Evolutionary conservation across 2,329 filamentous ascomycete species (phyloP).

Genomic region (Diaporthe nobilis): DNA sequence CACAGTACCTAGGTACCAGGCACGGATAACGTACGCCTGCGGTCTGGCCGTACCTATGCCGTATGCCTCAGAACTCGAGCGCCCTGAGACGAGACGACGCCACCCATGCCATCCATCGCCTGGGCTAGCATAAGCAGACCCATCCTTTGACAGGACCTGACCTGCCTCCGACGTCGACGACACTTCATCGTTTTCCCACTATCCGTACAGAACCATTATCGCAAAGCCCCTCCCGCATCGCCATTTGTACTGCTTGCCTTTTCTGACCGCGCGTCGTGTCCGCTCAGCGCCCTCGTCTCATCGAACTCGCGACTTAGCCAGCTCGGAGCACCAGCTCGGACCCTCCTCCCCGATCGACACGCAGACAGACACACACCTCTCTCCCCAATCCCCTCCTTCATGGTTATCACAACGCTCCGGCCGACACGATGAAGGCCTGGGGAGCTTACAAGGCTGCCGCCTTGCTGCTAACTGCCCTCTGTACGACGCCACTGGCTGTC

Average conservation of each 20-base stretch:
- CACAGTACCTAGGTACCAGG: constrained; percentile 9
- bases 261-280: constrained; percentile 6
- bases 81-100: constrained; percentile 33
- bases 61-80: constrained; percentile 27
- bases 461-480: constrained; percentile 65
- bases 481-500: constrained; percentile 52
- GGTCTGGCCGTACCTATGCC: neutral
- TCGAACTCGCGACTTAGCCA: neutral
- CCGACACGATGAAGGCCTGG: constrained; percentile 69
- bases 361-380: neutral
- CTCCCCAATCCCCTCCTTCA: constrained; percentile 52
- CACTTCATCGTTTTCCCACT: constrained; percentile 24
- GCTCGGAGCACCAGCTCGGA: neutral
- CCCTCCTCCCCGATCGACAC: neutral
- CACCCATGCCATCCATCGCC: constrained; percentile 16
- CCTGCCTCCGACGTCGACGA: constrained; percentile 7
- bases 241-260: constrained; percentile 7
- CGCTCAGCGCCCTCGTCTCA: neutral
- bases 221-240: neutral
- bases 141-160: constrained; percentile 22
- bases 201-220: neutral
- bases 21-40: constrained; percentile 6
- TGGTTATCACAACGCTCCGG: constrained; percentile 54
- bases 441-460: constrained; percentile 61
- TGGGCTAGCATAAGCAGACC: constrained; percentile 27